Evolutionary conservation across 768 basidiomycete genomes (phyloP).

Genomic region (Goffeauzyma gilvescens): DNA sequence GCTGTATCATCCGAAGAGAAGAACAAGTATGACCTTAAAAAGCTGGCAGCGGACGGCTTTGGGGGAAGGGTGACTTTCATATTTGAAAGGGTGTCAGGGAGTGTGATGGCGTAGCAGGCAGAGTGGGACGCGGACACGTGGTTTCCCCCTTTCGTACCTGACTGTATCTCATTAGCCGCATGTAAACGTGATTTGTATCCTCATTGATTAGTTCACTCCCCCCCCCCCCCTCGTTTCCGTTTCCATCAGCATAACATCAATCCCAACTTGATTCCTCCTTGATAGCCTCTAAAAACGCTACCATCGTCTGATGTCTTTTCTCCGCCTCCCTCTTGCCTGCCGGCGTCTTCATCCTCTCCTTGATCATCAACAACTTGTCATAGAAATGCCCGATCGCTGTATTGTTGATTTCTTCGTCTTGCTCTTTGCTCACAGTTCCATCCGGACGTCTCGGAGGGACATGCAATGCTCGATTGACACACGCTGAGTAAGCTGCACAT

Average conservation of each 20-base stretch:
- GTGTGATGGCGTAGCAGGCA: neutral
- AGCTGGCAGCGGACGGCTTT: slow-evolving; percentile 14
- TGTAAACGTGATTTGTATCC: no score
- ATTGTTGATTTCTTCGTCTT: no score
- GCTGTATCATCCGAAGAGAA: neutral
- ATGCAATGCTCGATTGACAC: slow-evolving; percentile 36
- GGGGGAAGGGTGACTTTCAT: slow-evolving; percentile 27
- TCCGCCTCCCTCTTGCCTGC: slow-evolving; percentile 49
- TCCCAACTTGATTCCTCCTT: neutral
- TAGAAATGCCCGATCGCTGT: slow-evolving; percentile 67
- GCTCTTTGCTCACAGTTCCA: slow-evolving; percentile 10
- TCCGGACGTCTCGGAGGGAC: slow-evolving; percentile 5
- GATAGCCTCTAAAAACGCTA: neutral
- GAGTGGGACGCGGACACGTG: no score
- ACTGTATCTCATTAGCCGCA: no score
- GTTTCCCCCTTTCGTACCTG: no score
- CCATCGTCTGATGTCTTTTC: slow-evolving; percentile 52
- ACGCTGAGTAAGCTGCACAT: slow-evolving; percentile 47
- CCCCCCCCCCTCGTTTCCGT: neutral
- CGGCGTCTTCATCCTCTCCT: slow-evolving; percentile 55
- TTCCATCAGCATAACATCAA: neutral
- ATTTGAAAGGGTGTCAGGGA: slow-evolving; percentile 22
- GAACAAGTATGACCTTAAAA: slow-evolving; percentile 17
- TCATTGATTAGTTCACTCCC: neutral
- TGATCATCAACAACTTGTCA: slow-evolving; percentile 63